Evolutionary conservation across 1,139 yeast genomes (phyloP).

Genomic region (Lodderomyces pseudojiufengensis): DNA sequence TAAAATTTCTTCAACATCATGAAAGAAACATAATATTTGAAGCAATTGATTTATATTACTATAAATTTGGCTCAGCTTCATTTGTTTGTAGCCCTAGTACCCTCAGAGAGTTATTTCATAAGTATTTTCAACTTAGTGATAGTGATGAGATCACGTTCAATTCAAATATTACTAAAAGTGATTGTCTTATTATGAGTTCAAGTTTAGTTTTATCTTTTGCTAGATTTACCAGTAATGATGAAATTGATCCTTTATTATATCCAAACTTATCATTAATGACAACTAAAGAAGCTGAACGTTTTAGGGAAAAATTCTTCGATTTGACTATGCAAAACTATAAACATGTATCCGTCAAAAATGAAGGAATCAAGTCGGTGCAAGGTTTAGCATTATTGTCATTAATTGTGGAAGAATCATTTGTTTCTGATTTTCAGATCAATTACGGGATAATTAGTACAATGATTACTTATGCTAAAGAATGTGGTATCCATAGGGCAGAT

Average conservation of each 20-base stretch:
- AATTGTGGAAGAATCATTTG: slow-evolving; percentile 22
- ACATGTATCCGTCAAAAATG: slow-evolving; percentile 16
- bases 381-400: slow-evolving; percentile 22
- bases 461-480: slow-evolving; percentile 20
- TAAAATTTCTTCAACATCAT: slow-evolving; percentile 4
- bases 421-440: slow-evolving; percentile 23
- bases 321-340: slow-evolving; percentile 22
- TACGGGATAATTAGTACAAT: slow-evolving; percentile 19
- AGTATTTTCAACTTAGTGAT: slow-evolving; percentile 6
- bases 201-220: slow-evolving; percentile 15
- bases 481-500: slow-evolving; percentile 20
- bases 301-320: slow-evolving; percentile 14
- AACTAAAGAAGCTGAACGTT: slow-evolving; percentile 3
- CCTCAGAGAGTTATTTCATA: slow-evolving; percentile 12
- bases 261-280: slow-evolving; percentile 8
- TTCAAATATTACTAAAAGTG: slow-evolving; percentile 11
- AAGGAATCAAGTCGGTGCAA: slow-evolving; percentile 22
- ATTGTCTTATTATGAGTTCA: slow-evolving; percentile 18
- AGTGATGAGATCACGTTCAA: slow-evolving; percentile 3
- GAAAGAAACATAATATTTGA: slow-evolving; percentile 11
- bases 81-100: slow-evolving; percentile 8
- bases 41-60: slow-evolving; percentile 10
- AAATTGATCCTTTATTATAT: slow-evolving; percentile 6
- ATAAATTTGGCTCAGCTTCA: slow-evolving; percentile 7
- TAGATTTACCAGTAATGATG: slow-evolving; percentile 5